Evolutionary conservation across 2,329 filamentous ascomycete species (phyloP), one percentile per base, ranked within the genome.

Genomic region (Fusarium buharicum): DNA sequence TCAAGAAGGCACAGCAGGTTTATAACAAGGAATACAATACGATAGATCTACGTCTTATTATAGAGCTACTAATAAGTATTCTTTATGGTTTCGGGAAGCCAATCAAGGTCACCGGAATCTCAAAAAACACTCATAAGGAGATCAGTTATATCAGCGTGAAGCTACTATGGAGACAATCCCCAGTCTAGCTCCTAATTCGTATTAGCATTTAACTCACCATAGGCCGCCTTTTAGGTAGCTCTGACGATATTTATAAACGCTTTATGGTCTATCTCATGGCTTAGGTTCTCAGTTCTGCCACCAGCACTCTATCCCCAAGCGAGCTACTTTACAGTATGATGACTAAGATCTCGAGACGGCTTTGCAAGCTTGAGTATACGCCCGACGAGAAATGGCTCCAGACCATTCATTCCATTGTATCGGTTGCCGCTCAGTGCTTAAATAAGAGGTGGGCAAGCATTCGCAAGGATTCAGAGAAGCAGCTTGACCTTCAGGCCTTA

Each of bases 151-250:
- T 64, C 3, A 41, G 55, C 1, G 43, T 46, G 11, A 36, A 48
- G 6, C 44, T 64, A 1, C 68, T 70, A 0, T 87, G 84, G 84
- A 73, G 79, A 11, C 71, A 81, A 39, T 86, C 84, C 12, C 74
- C 84, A 0, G 55, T 82, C 0, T 88, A 84, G 84, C 73, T 88
- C 1, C 72, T 86, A 0, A 50, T 87, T 3, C 81, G 85, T 1
- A 82, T 86, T 1, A 69, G 76, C 0, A 57, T 86, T 3, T 83
- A 87, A 47, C 61, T 77, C 2, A 56, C 64, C 2, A 55, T 62
- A 52, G 27, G 6, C 1, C 50, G 59, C 1, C 20, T 40, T 36
- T 13, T 41, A 2, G 27, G 6, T 3, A 24, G 13, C 4, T 24
- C 43, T 1, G 14, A 34, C 0, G 8, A n/a, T 6, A 1, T 20